These are phyloP conservation scores for Quercus variabilis DNA, from an alignment of 306 rosid genomes.

Conservation along the genomic window DNA sequence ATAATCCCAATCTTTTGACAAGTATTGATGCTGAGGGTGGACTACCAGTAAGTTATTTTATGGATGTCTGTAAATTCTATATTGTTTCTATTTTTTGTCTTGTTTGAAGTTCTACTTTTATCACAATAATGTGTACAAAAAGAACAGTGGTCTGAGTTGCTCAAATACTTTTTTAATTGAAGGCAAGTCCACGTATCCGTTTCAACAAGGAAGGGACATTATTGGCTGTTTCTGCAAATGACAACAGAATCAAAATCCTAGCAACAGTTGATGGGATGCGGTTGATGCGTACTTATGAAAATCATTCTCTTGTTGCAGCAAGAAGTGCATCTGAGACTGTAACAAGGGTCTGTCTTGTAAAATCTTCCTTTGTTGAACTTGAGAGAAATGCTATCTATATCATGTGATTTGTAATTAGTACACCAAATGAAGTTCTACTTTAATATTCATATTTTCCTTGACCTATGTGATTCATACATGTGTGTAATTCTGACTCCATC, in stretches of 20 bases:
- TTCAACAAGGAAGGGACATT: slow-evolving; percentile 46
- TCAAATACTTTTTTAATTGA: not conserved
- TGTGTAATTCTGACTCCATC: not conserved
- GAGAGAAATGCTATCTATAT: not conserved
- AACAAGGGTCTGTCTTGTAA: not conserved
- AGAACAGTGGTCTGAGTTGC: not conserved
- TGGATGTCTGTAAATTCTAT: not conserved
- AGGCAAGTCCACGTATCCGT: slow-evolving; percentile 41
- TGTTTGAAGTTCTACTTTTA: not conserved
- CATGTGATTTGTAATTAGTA: not conserved
- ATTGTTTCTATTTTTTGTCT: not conserved
- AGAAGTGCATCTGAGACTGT: not conserved
- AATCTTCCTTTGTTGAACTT: not conserved
- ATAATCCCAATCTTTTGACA: slow-evolving; percentile 3
- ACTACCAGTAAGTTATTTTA: not conserved
- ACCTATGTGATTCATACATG: not conserved
- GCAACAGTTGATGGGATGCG: slow-evolving; percentile 13
- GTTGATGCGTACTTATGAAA: not conserved
- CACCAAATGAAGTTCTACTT: not conserved
- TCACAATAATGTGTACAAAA: not conserved
- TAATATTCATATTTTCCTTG: not conserved
- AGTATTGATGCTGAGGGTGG: slow-evolving; percentile 12
- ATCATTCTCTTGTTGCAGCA: not conserved
- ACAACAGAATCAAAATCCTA: slow-evolving; percentile 42
- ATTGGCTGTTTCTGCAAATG: slow-evolving; percentile 46